Base-by-base conservation (phyloP, 2,329 filamentous ascomycete genomes). In the Orbilia brochopaga region DNA sequence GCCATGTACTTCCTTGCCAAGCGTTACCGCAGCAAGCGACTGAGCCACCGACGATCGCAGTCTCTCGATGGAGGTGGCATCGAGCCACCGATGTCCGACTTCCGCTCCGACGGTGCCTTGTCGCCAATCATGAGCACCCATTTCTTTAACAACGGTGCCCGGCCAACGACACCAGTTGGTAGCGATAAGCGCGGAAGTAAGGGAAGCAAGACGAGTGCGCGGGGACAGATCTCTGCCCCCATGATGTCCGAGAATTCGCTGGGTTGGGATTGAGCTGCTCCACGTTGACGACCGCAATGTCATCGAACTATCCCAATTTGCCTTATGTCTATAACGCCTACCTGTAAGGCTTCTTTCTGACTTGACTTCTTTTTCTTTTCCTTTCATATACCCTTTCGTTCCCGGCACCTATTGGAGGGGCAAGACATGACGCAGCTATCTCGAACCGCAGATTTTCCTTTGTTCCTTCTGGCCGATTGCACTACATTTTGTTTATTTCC, bases 1-100 rank as follows among this genome's bases (percentile, higher is more conserved):
- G 92, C 91, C 79, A 96, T 97, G 92, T 93, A 96, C 82, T 88
- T 94, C 77, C 87, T 96, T 75, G 92, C 92, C 55, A 88, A 92
- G 73, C 86, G 92, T 70, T 96, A 96, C 85, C 91, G 92, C 84
- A 88, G 90, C 82, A 91, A 90, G 84, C 89, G 87, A 81, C 86
- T 89, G 78, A 83, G 86, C 56, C 90, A 95, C 81, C 85, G 87
- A 77, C 90, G 91, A 69, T 84, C 88, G 58, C 91, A 87, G 83
- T 95, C 91, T 51, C 81, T 93, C 73, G 84, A 83, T 54, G 84
- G 83, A 74, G 73, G 78, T 77, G 75, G 81, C 77, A 81, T 81
- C 42, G 82, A 83, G 44, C 81, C 81, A 74, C 83, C 83, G 80
- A 81, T 80, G 74, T 81, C 81, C 61, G 80, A 81, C 52, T 79